Evolutionary conservation across 345 rosid genomes (phyloP).

Genomic region (Boechera stricta): DNA sequence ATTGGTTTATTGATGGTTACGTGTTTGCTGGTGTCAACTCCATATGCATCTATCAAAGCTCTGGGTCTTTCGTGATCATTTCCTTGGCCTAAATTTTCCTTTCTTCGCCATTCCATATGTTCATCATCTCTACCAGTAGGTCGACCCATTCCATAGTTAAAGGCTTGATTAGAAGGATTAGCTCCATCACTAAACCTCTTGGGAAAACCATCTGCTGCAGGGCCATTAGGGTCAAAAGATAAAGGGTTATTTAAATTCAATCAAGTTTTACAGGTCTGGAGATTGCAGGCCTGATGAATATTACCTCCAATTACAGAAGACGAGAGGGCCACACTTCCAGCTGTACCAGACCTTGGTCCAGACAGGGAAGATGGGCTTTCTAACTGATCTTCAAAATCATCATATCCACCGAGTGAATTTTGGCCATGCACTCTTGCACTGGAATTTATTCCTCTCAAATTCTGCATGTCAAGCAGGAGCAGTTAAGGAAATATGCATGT

Average conservation of each 20-base stretch:
- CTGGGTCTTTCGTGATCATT: constrained; percentile 72
- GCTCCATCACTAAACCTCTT: constrained; percentile 64
- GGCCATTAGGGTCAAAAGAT: constrained; percentile 56
- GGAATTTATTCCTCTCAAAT: constrained; percentile 55
- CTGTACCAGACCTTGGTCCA: constrained; percentile 62
- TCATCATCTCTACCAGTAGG: constrained; percentile 58
- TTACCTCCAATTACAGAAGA: constrained; percentile 60
- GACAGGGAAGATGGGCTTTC: constrained; percentile 54
- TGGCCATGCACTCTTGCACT: constrained; percentile 53
- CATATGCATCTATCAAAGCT: constrained; percentile 97
- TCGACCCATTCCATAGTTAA: constrained; percentile 64
- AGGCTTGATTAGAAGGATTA: constrained; percentile 63
- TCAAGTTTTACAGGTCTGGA: constrained; percentile 48
- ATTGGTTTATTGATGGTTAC: constrained; percentile 52
- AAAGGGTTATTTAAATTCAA: constrained; percentile 53
- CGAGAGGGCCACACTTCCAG: constrained; percentile 52
- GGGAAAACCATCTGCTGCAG: constrained; percentile 57
- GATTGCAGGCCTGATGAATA: constrained; percentile 50
- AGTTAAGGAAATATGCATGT: constrained; percentile 23
- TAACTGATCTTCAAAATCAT: constrained; percentile 61
- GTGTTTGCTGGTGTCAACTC: constrained; percentile 74
- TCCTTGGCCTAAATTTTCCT: constrained; percentile 64
- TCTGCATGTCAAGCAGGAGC: constrained; percentile 53
- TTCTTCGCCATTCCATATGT: constrained; percentile 64
- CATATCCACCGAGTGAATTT: constrained; percentile 52